Evolutionary conservation across 306 rosid species (phyloP).

Genomic region (Vigna trinervia): DNA sequence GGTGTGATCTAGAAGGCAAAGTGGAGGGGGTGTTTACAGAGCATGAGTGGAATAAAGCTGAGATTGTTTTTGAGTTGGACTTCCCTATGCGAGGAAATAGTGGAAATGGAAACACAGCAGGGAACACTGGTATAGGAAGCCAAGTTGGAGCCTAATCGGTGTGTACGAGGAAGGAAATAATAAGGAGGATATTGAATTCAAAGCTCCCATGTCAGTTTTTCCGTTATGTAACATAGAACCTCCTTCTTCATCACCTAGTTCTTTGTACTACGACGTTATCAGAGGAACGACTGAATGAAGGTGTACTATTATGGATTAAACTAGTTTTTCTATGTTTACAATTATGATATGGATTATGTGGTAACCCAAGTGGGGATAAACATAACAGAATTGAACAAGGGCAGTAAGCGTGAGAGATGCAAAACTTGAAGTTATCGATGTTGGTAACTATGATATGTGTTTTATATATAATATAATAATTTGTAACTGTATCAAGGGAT

Average conservation of each 20-base stretch:
- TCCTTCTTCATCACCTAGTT: not conserved
- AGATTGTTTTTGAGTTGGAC: not conserved
- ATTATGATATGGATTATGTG: too few relatives aligned
- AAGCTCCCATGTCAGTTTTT: not conserved
- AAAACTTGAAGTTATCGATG: too few relatives aligned
- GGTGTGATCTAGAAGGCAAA: conserved; percentile 22
- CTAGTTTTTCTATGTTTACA: too few relatives aligned
- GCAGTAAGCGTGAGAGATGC: too few relatives aligned
- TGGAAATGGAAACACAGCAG: too few relatives aligned
- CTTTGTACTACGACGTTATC: not conserved
- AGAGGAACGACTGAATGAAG: too few relatives aligned
- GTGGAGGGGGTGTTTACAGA: not conserved
- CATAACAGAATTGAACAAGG: too few relatives aligned
- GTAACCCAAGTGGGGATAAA: too few relatives aligned
- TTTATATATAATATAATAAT: too few relatives aligned
- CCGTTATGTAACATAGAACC: not conserved
- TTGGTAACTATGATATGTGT: too few relatives aligned
- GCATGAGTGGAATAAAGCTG: conserved; percentile 7
- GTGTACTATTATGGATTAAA: too few relatives aligned
- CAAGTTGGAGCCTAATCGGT: not conserved
- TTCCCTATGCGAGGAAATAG: not conserved
- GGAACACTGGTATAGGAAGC: not conserved
- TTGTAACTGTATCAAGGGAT: too few relatives aligned
- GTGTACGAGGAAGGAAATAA: not conserved
- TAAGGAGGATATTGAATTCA: not conserved